Base-by-base conservation (phyloP, 2,329 filamentous ascomycete species). In the Aspergillus tamarii region DNA sequence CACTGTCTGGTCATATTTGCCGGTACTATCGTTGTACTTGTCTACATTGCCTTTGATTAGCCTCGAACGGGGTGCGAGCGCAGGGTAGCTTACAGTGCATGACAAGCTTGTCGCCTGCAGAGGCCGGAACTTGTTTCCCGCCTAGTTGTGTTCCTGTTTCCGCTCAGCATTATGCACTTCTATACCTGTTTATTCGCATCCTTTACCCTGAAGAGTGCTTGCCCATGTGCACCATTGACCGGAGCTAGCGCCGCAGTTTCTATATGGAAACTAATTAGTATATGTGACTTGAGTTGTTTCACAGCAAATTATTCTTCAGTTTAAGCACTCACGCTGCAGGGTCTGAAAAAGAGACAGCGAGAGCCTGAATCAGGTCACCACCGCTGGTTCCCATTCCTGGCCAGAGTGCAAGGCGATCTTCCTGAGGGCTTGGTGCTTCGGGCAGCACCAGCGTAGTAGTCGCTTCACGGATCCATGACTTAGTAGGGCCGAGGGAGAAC, bases 151-250 rank as follows among this genome's bases (percentile, higher is more conserved):
- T 56, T 16, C 45, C 66, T 68, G 30, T 7, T 46, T 39, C 9
- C 39, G 2, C 7, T 48, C 23, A 46, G 16, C n/a, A 34, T 30
- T 48, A 12, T 21, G 32, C 16, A 30, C 16, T 19, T n/a, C 12
- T 28, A 30, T n/a, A 30, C 2, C 10, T 50, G 32, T 23, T 32
- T 26, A 23, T 23, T 36, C 14, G 12, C 7, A 45, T 45, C 12
- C 14, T 9, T 48, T 66, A 59, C 69, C 72, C 57, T 75, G 67
- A 9, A 76, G 69, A 0, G 73, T 75, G 50, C 74, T 76, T 11
- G 74, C 74, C 69, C 73, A 76, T 1, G 68, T 70, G 52, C 74
- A 76, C 74, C 74, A 76, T 55, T 76, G 72, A 26, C 74, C 74
- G 11, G 64, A 56, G 1, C 43, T 70, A 0, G 68, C 74, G 7